Base-by-base conservation (phyloP, 192 early-diverging fungal species). In the Entomortierella chlamydospora region DNA sequence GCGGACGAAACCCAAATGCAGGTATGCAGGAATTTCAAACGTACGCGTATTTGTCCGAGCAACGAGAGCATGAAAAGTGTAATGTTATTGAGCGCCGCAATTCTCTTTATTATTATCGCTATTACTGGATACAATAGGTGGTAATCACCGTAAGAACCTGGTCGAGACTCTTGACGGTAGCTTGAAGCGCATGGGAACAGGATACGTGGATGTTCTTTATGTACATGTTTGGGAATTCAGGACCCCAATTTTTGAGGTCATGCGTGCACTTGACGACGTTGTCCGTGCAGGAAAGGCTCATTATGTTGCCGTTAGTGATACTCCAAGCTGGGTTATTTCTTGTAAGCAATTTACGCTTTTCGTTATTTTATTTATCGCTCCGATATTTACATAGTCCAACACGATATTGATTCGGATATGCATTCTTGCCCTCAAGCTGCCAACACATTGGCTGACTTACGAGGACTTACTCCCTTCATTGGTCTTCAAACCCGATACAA, bases 201-300 rank as follows among this genome's bases (percentile, higher is more conserved):
- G 68, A 10, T 83, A 84, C 18, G 57, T 82, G 28, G 86, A 87
- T 59, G 51, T 86, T 28, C 61, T 86, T 1, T 86, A 86, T 52
- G 76, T 86, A 4, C 85, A 86, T 30, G 13, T 80, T 15, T 86
- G 68, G 69, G 85, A 86, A 42, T 86, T 70, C 55, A 42, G 81
- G 30, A 90, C 91, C 0, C 86, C 92, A 2, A 80, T 91, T 20
- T 85, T 90, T 60, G 92, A 93, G 63, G 91, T 90, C 15, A 90
- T 94, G 87, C 79, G 84, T 41, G 89, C 93, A 6, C 64, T 94
- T 11, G 63, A 93, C 56, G 92, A 94, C 59, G 65, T 91, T 58
- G 87, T 93, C 20, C 61, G 85, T 17, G 55, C 79, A 17, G 93
- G 93, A 17, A 91, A 93, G 68, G 89, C 85, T 1, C 58, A 84